Percentiles rank a stretch among this genome's conserved stretches.
phyloP scores from a whole-genome alignment of 371 early-diverging fungal genomes.

The Actinomortierella wolfii region DNA sequence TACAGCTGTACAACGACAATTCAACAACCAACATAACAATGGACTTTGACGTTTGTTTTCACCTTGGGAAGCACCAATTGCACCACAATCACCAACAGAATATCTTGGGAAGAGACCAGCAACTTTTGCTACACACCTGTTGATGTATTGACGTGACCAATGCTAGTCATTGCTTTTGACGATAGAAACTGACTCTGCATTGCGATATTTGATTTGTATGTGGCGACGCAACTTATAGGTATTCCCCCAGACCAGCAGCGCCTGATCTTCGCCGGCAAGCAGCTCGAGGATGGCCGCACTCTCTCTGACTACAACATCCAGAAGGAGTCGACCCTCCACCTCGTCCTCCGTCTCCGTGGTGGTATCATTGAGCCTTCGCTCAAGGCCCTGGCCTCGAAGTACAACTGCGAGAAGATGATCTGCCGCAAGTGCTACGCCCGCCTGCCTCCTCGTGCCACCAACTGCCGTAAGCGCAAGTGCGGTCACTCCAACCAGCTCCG shows the following conservation, averaged over 20 bases:
- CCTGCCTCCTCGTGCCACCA: conserved; percentile 99
- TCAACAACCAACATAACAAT: too few species aligned
- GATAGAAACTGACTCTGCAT: too few species aligned
- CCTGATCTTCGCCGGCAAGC: conserved; percentile 99
- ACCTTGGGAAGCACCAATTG: too few species aligned
- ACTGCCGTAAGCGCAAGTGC: conserved; percentile 99
- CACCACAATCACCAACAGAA: too few species aligned
- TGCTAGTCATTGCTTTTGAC: too few species aligned
- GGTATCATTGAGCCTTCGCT: conserved; percentile 97
- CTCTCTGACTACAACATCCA: conserved; percentile 91
- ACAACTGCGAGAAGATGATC: conserved; percentile 99
- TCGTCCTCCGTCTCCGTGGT: conserved; percentile 98
- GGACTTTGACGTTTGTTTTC: too few species aligned
- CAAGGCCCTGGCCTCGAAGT: conserved; percentile 97
- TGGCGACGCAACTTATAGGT: too few species aligned
- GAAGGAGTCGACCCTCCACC: conserved; percentile 98
- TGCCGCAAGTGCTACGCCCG: conserved; percentile 99
- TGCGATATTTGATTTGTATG: too few species aligned
- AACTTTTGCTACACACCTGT: too few species aligned
- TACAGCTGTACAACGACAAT: too few species aligned
- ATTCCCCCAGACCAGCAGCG: conserved; percentile 99
- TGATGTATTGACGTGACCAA: too few species aligned
- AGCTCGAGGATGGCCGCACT: conserved; percentile 98
- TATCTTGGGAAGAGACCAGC: too few species aligned
- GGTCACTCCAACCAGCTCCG: conserved; percentile 99